Evolutionary conservation across 2,329 filamentous ascomycete genomes (phyloP).

Genomic region (Truncatella angustata): DNA sequence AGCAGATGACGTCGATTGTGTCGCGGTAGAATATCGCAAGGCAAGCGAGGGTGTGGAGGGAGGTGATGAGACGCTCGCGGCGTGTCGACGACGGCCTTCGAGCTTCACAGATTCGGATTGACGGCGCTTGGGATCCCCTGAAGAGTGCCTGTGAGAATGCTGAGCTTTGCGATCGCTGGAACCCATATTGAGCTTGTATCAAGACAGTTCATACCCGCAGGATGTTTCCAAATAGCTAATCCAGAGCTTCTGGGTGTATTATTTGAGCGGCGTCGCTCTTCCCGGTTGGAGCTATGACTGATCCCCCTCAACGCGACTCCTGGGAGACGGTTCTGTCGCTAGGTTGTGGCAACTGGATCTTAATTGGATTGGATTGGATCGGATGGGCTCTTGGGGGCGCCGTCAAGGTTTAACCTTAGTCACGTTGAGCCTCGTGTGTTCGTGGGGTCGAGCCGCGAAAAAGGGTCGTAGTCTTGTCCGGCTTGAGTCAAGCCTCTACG

Average conservation of each 20-base stretch:
- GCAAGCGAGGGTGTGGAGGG: constrained; percentile 10
- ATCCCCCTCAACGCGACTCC: background rate
- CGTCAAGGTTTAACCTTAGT: constrained; percentile 11
- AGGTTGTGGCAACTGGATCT: constrained; percentile 9
- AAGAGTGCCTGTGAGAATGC: constrained; percentile 9
- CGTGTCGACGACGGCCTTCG: constrained; percentile 6
- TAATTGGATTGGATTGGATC: constrained; percentile 7
- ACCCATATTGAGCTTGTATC: constrained; percentile 7
- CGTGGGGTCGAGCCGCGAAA: constrained; percentile 4
- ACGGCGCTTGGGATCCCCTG: constrained; percentile 13
- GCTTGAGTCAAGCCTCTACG: too few relatives aligned
- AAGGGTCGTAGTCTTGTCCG: background rate
- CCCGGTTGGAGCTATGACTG: background rate
- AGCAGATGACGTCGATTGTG: constrained; percentile 4
- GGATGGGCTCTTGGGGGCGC: constrained; percentile 7
- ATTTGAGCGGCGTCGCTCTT: background rate
- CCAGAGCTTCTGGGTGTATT: background rate
- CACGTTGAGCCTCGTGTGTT: background rate
- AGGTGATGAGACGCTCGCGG: constrained; percentile 6
- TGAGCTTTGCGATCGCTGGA: constrained; percentile 5
- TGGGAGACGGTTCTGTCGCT: background rate
- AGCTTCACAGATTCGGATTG: constrained; percentile 1
- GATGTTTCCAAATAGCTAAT: background rate
- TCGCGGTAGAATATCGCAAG: constrained; percentile 11
- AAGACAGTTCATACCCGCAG: constrained; percentile 1